phyloP scores from a whole-genome alignment of 1,284 basidiomycete species.

The Cerioporus squamosus region DNA sequence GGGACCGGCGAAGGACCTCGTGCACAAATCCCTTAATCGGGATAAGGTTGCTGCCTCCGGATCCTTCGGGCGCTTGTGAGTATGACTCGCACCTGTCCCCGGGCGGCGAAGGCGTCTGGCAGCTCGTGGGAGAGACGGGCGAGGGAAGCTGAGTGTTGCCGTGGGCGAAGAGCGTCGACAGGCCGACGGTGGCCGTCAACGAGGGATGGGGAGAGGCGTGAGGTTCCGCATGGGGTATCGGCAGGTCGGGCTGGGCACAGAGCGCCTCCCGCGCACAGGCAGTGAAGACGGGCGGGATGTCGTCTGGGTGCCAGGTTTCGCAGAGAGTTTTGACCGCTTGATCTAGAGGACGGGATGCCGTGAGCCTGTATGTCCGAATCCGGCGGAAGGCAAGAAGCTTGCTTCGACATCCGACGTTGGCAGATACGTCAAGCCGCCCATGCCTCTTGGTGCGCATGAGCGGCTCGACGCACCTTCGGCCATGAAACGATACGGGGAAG shows the following conservation, averaged over 20 bases:
- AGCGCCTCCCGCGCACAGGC: constrained; percentile 20
- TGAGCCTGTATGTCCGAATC: constrained; percentile 9
- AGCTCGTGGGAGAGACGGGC: constrained; percentile 44
- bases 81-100: constrained; percentile 21
- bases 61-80: constrained; percentile 21
- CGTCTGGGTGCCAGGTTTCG: constrained; percentile 76
- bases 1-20: constrained; percentile 75
- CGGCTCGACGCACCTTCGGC: constrained; percentile 3
- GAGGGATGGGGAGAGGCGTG: background rate
- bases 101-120: constrained; percentile 36
- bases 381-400: constrained; percentile 22
- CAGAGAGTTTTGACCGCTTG: constrained; percentile 75
- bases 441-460: background rate
- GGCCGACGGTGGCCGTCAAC: constrained; percentile 23
- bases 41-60: constrained; percentile 42
- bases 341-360: constrained; percentile 46
- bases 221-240: constrained; percentile 20
- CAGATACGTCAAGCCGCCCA: constrained; percentile 7
- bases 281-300: constrained; percentile 64
- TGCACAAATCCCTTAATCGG: constrained; percentile 76
- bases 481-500: constrained; percentile 8
- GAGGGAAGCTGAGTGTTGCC: constrained; percentile 55
- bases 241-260: constrained; percentile 22
- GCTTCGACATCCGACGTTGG: constrained; percentile 7
- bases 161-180: constrained; percentile 24